Percentiles rank a stretch among this genome's conserved stretches.
Conservation (phyloP, 768 basidiomycete species). For the Lepiota brunneoincarnata region DNA sequence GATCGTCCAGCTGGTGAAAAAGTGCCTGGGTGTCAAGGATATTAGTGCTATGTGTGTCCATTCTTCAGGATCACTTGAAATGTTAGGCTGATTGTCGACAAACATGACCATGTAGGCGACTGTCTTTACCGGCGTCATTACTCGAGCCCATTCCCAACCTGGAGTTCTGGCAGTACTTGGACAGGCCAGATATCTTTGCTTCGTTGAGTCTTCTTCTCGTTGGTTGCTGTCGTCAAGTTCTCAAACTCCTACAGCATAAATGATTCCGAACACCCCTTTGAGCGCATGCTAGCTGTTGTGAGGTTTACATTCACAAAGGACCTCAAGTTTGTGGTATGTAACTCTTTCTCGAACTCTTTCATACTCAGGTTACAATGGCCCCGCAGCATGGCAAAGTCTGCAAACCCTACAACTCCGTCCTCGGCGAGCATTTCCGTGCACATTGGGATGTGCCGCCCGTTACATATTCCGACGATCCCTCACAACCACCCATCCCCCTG, state of each 20-base stretch:
- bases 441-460: conserved; percentile 82
- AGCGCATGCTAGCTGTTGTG: conserved; percentile 90
- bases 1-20: conserved; percentile 89
- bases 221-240: conserved; percentile 3
- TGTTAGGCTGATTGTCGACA: background rate
- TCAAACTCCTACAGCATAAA: conserved; percentile 63
- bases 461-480: conserved; percentile 44
- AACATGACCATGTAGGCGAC: conserved; percentile 52
- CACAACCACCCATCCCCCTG: conserved; percentile 43
- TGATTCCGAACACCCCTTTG: conserved; percentile 88
- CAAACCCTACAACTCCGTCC: conserved; percentile 89
- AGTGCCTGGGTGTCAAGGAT: conserved; percentile 90
- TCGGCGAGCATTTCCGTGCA: conserved; percentile 86
- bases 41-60: conserved; percentile 86
- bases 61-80: conserved; percentile 2
- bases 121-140: conserved; percentile 89
- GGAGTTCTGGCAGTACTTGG: conserved; percentile 94
- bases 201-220: conserved; percentile 54
- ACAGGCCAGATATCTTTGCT: conserved; percentile 88
- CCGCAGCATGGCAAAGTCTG: conserved; percentile 83
- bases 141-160: conserved; percentile 94
- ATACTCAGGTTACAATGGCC: background rate
- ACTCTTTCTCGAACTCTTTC: conserved; percentile 1
- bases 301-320: conserved; percentile 91
- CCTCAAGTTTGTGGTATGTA: conserved; percentile 83